Evolutionary conservation across 306 rosid genomes (phyloP).

Genomic region (Prunus dulcis): DNA sequence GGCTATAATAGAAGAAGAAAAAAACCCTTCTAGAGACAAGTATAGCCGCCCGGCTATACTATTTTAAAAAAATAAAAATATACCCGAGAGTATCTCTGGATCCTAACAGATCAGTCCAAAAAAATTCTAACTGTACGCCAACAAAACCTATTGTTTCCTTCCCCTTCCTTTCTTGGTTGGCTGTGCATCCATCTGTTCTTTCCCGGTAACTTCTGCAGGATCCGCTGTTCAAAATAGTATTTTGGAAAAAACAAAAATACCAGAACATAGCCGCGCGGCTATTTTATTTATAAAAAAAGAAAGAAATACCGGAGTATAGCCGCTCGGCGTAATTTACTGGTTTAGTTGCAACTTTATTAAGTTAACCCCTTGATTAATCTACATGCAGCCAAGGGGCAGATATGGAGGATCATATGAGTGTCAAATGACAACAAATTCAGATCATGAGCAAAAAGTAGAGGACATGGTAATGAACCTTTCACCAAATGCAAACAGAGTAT

Average conservation of each 20-base stretch:
- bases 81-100: background rate
- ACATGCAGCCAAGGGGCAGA: constrained; percentile 64
- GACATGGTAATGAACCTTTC: constrained; percentile 55
- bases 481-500: constrained; percentile 64
- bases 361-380: too few species aligned
- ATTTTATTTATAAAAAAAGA: too few species aligned
- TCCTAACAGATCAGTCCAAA: constrained; percentile 22
- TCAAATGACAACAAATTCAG: constrained; percentile 76
- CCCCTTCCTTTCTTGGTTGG: constrained; percentile 82
- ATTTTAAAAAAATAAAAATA: too few species aligned
- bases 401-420: constrained; percentile 86
- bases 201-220: constrained; percentile 70
- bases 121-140: constrained; percentile 14
- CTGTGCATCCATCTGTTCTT: constrained; percentile 68
- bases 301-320: too few species aligned
- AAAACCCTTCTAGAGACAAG: too few species aligned
- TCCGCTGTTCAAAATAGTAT: constrained; percentile 45
- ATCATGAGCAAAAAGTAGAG: constrained; percentile 68
- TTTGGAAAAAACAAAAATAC: background rate
- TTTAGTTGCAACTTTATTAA: too few species aligned
- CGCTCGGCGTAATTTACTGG: too few species aligned
- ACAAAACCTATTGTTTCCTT: constrained; percentile 56
- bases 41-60: too few species aligned
- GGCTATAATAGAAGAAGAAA: too few species aligned
- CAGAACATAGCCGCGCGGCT: too few species aligned